Conservation (phyloP, 257 asterid species). For the Scutellaria barbata region DNA sequence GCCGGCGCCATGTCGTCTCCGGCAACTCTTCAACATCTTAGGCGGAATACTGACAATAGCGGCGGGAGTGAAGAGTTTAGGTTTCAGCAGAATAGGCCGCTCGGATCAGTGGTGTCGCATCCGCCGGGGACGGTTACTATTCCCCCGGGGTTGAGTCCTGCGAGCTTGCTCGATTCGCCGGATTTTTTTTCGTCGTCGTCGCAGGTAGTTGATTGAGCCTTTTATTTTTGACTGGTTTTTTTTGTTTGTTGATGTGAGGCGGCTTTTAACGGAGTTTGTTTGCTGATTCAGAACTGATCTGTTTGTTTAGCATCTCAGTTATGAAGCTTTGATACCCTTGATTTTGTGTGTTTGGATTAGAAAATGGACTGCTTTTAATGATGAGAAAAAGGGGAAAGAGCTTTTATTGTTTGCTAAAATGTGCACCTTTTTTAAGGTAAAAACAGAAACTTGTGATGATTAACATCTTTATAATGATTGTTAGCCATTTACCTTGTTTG, state of each 20-base stretch:
- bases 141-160: conserved; percentile 82
- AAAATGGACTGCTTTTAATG: background rate
- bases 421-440: background rate
- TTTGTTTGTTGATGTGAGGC: background rate
- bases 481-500: background rate
- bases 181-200: conserved; percentile 52
- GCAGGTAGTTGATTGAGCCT: conserved; percentile 53
- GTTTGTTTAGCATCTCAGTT: background rate
- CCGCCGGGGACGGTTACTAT: conserved; percentile 54
- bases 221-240: background rate
- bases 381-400: background rate
- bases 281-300: no score
- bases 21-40: conserved; percentile 17
- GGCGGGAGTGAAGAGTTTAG: conserved; percentile 41
- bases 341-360: background rate
- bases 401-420: background rate
- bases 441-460: conserved; percentile 12
- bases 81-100: conserved; percentile 58
- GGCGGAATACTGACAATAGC: conserved; percentile 46
- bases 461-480: background rate
- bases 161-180: conserved; percentile 80
- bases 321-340: background rate
- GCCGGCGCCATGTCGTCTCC: conserved; percentile 67
- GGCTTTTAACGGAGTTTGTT: background rate
- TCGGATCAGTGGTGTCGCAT: conserved; percentile 57